Base-by-base conservation (phyloP, 78 protist species). In the Protostelium mycophagum region DNA sequence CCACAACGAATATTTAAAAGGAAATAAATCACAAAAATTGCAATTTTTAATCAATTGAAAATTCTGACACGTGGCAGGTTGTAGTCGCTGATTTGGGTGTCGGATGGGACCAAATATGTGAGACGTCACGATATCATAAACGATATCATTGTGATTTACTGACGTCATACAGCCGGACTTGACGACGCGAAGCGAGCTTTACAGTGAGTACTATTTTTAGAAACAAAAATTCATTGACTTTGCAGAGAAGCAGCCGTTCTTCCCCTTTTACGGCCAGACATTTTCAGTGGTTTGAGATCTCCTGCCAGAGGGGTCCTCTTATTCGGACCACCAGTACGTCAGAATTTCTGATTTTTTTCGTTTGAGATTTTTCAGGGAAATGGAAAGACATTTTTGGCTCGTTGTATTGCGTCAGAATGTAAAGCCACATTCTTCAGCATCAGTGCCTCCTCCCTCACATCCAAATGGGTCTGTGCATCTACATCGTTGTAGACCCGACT, bases 351-450 rank as follows among this genome's bases (percentile, higher is more conserved):
- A 25, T 5, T 51, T 51, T 51, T 16, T 51, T 5, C 73, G 16
- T 51, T 16, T 51, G 73, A 51, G 31, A 25, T 16, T 51, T 89
- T 92, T 0, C 92, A 91, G 0, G 97, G 97, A 0, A 93, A 91
- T 73, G 94, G 97, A 83, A 93, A 93, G 88, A 95, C 96, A 34
- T 88, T 95, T 88, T 91, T 97, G 63, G 97, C 98, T 9, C 95
- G 92, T 88, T 98, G 98, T 0, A 97, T 97, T 35, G 99, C 99
- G 0, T 93, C 95, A n/a, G 99, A 98, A 93, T 94, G 97, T 88
- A 88, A 93, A 25, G 97, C 99, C 0, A 97, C 97, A 28, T 98
- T 98, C 94, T 98, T 98, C 91, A 95, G 93, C 93, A 96, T 97
- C 84, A 89, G 94, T 0, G 99, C 99, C 5, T 97, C 98, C 36